Percentiles rank a stretch among this genome's conserved stretches.
These are phyloP conservation scores for Pseudogymnoascus pannorum DNA, from an alignment of 2,329 filamentous ascomycete species.

Conservation along the genomic window DNA sequence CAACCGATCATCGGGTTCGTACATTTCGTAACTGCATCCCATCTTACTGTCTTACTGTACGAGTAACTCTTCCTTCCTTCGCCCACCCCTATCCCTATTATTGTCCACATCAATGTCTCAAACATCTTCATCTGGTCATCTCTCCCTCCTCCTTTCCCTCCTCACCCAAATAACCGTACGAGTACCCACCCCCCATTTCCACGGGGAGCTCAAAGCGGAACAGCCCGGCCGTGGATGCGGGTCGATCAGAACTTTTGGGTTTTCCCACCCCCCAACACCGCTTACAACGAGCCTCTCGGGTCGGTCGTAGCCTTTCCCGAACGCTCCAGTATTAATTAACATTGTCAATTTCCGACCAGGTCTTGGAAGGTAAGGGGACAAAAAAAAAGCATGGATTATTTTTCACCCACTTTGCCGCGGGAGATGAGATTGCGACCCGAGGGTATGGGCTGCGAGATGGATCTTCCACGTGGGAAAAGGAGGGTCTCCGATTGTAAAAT, in stretches of 20 bases:
- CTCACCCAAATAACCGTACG: not conserved
- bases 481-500: not conserved
- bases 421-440: conserved; percentile 1
- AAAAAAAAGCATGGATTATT: not conserved
- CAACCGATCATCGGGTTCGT: not conserved
- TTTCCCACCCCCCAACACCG: not conserved
- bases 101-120: not conserved
- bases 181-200: not conserved
- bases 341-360: no score
- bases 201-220: not conserved
- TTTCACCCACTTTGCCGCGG: not conserved
- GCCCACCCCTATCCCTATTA: no score
- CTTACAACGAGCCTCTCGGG: not conserved
- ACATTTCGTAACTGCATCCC: not conserved
- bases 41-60: not conserved
- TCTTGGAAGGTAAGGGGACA: not conserved
- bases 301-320: not conserved
- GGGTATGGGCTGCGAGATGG: not conserved
- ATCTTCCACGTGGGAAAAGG: not conserved
- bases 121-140: not conserved
- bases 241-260: not conserved
- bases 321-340: no score
- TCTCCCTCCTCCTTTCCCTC: not conserved
- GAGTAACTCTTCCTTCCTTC: not conserved
- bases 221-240: conserved; percentile 3